Conservation (phyloP, 768 basidiomycete species). For the Pulveroboletus frians region DNA sequence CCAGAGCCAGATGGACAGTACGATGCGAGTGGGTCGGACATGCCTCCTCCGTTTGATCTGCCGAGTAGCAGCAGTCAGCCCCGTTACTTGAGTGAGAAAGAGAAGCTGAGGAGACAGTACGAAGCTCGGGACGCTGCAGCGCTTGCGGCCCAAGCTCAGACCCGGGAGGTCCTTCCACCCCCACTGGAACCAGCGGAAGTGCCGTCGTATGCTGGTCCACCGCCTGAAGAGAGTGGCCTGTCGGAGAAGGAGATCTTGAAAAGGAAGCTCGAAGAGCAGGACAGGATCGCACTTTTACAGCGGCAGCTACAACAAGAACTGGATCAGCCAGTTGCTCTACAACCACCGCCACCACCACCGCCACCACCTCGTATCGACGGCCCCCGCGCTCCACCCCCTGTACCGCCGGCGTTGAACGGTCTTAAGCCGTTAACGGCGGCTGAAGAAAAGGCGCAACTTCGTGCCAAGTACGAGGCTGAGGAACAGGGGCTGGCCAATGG, state of each 20-base stretch:
- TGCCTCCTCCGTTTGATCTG: constrained; percentile 53
- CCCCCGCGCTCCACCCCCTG: constrained; percentile 30
- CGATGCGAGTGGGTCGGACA: constrained; percentile 26
- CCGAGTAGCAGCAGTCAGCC: constrained; percentile 34
- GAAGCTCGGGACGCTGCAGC: constrained; percentile 64
- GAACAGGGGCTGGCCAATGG: constrained; percentile 34
- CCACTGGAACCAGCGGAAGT: constrained; percentile 17
- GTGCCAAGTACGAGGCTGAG: constrained; percentile 58
- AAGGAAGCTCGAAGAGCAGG: constrained; percentile 52
- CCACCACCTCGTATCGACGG: constrained; percentile 24
- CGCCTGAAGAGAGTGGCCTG: constrained; percentile 23
- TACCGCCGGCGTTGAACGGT: constrained; percentile 23
- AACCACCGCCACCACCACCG: constrained; percentile 24
- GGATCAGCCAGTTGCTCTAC: constrained; percentile 8
- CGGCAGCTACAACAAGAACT: constrained; percentile 11
- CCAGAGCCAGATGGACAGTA: constrained; percentile 34
- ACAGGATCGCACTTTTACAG: constrained; percentile 34
- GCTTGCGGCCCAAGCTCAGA: constrained; percentile 22
- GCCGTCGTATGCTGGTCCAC: constrained; percentile 21
- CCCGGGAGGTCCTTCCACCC: constrained; percentile 11
- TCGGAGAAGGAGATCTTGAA: constrained; percentile 57
- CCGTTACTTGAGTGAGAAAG: constrained; percentile 57
- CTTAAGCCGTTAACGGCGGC: constrained; percentile 53
- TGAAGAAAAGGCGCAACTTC: constrained; percentile 72
- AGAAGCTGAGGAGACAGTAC: constrained; percentile 55